Evolutionary conservation across 306 rosid genomes (phyloP).

Genomic region (Cicer yamashitae): DNA sequence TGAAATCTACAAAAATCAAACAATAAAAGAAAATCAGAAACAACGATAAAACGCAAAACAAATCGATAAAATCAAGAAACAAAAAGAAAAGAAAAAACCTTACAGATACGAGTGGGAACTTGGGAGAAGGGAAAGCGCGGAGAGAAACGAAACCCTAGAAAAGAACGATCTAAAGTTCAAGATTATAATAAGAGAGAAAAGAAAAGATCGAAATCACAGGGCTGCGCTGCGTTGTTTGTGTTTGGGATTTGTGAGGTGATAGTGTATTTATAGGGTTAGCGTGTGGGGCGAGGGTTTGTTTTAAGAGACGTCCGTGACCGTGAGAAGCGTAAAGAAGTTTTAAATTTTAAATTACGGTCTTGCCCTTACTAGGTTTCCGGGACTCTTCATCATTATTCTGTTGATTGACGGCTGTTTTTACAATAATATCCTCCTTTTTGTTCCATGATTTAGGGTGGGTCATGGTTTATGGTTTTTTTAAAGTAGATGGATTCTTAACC

Average conservation of each 20-base stretch:
- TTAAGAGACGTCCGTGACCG: constrained; percentile 41
- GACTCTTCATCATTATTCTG: constrained; percentile 44
- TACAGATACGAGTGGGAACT: constrained; percentile 20
- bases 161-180: too few species aligned
- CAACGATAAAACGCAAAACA: not conserved
- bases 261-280: constrained; percentile 42
- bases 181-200: not conserved
- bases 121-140: not conserved
- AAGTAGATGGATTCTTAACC: not conserved
- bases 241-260: not conserved
- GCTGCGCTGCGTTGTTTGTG: constrained; percentile 1
- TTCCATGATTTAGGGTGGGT: not conserved
- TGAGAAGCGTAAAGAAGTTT: not conserved
- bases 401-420: constrained; percentile 25
- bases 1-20: constrained; percentile 15
- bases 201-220: not conserved
- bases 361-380: constrained; percentile 43
- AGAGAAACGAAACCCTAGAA: constrained; percentile 26
- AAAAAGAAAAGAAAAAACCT: not conserved
- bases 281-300: constrained; percentile 31
- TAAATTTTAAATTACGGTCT: constrained; percentile 11
- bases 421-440: constrained; percentile 27
- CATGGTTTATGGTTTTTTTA: not conserved
- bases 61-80: not conserved
- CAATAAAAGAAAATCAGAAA: not conserved